Conservation (phyloP, 108 stramenopile species). For the Licmophora abbreviata region DNA sequence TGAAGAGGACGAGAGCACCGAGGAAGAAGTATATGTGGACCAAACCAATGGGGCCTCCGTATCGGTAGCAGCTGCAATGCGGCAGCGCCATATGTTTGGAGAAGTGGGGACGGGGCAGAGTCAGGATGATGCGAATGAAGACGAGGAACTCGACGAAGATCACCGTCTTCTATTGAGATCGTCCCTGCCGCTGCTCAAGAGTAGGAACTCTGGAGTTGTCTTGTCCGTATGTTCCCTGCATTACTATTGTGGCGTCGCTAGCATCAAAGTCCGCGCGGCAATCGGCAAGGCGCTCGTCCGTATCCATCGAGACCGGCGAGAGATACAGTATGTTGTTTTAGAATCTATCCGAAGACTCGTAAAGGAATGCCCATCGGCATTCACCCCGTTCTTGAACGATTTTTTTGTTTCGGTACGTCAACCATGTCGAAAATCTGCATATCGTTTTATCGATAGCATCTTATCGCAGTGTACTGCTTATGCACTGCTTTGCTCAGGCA, state of each 20-base stretch:
- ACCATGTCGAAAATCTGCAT: no score
- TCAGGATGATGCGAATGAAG: slow-evolving; percentile 21
- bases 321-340: slow-evolving; percentile 96
- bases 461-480: background rate
- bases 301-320: slow-evolving; percentile 87
- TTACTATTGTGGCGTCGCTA: slow-evolving; percentile 90
- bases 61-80: slow-evolving; percentile 19
- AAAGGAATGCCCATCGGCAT: slow-evolving; percentile 84
- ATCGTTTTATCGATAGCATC: no score
- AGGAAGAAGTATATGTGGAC: slow-evolving; percentile 64
- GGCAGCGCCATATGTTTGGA: slow-evolving; percentile 31
- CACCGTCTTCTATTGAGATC: slow-evolving; percentile 81
- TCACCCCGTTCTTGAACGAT: slow-evolving; percentile 90
- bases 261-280: slow-evolving; percentile 60
- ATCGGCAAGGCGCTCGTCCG: slow-evolving; percentile 94
- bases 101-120: slow-evolving; percentile 8
- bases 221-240: slow-evolving; percentile 88
- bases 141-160: slow-evolving; percentile 83
- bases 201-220: slow-evolving; percentile 93
- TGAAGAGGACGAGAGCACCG: slow-evolving; percentile 90
- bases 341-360: slow-evolving; percentile 88
- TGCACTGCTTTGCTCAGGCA: slow-evolving; percentile 35
- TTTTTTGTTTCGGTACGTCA: no score
- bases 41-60: slow-evolving; percentile 7
- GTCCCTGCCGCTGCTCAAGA: slow-evolving; percentile 86